Base-by-base conservation (phyloP, 352 stramenopile species). In the Chrysophaeum taylorii region DNA sequence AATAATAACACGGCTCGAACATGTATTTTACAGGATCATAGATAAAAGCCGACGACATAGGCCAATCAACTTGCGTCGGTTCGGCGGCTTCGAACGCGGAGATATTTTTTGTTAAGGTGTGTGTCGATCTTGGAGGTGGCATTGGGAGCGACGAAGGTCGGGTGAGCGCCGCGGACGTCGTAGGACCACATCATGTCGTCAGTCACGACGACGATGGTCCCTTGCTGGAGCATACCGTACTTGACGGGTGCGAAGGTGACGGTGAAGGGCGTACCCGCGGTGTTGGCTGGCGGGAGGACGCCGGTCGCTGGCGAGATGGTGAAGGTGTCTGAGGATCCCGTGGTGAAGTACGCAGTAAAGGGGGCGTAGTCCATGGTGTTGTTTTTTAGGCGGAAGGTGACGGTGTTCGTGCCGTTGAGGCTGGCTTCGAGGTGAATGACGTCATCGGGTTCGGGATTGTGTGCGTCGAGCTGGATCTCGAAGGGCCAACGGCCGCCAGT, bases 141-240 rank as follows among this genome's bases (percentile, higher is more conserved):
- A 5, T 36, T 25, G 52, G 52, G 52, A 25, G 39, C 25, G 25
- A 33, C n/a, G 74, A 77, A 79, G 57, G 91, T 85, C 0, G 89
- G 88, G 42, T 92, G 92, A 16, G 80, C 86, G 25, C 89, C 89
- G 63, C 90, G 90, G 31, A 95, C 84, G 33, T 92, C 88, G 77
- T 94, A 95, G 42, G 85, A 92, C 89, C 89, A 95, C 76, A 93
- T 88, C 86, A 92, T 92, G 53, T 94, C 88, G 48, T 92, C 86
- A 0, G 89, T 95, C 31, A 79, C 50, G 41, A 96, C 91, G 23
- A 93, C 70, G 23, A 96, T 80, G 48, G 91, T 85, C 0, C 86
- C 89, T 0, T 83, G 90, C 73, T 92, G 84, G 79, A 91, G 89
- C 68, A 93, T 93, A 57, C 90, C 89, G 69, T 96, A 96, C 9